phyloP scores from a whole-genome alignment of 176 grass and related monocot genomes.

The maize (Zea mays) region DNA sequence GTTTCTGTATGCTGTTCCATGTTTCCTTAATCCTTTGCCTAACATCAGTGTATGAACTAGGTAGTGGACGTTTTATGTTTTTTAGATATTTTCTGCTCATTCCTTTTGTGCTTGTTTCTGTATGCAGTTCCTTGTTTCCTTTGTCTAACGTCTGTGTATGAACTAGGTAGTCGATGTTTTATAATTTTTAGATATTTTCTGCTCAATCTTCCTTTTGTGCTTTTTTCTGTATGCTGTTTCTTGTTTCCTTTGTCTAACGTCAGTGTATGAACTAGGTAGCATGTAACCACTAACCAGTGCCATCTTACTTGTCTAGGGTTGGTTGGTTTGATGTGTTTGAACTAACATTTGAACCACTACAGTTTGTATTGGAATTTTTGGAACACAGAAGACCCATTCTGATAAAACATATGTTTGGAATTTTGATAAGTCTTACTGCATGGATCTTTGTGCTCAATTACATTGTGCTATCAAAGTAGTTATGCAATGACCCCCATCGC shows the following conservation, averaged over 20 bases:
- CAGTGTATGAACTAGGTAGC: constrained; percentile 33
- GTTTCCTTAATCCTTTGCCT: neutral
- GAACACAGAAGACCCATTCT: neutral
- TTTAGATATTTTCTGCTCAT: constrained; percentile 16
- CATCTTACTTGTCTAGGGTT: constrained; percentile 1
- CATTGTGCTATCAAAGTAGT: neutral
- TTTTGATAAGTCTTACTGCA: constrained; percentile 8
- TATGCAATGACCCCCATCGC: neutral
- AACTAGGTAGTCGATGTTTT: constrained; percentile 1
- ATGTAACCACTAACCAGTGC: neutral
- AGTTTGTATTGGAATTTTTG: constrained; percentile 17
- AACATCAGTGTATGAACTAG: constrained; percentile 24
- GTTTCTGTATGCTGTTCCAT: constrained; percentile 1
- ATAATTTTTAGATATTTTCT: neutral
- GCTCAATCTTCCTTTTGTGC: neutral
- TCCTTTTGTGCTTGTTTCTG: neutral
- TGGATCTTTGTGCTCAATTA: constrained; percentile 5
- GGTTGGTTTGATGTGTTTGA: constrained; percentile 32
- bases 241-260: constrained; percentile 9
- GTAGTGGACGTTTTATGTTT: neutral
- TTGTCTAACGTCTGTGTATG: constrained; percentile 11
- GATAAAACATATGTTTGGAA: neutral
- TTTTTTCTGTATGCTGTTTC: neutral
- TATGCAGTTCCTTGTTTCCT: constrained; percentile 12
- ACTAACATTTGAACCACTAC: constrained; percentile 18